Percentiles rank a stretch among this genome's conserved stretches.
phyloP scores from a whole-genome alignment of 2,329 filamentous ascomycete species.

The Didymella keratinophila region DNA sequence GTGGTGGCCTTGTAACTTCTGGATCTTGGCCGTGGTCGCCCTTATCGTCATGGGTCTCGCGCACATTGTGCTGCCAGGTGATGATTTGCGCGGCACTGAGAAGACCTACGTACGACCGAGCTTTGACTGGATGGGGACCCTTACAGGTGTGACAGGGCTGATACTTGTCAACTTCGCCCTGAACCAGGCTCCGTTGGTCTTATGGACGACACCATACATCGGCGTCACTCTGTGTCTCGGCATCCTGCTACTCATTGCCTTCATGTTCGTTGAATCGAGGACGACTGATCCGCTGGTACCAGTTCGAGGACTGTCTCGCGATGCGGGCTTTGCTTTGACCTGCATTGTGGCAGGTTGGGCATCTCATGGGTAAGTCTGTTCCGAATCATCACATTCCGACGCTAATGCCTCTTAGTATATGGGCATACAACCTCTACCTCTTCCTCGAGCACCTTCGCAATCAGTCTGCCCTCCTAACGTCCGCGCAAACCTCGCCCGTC shows the following conservation, averaged over 20 bases:
- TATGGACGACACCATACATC: constrained; percentile 1
- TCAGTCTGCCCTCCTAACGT: background rate
- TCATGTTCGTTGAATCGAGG: background rate
- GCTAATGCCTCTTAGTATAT: background rate
- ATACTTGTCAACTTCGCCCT: constrained; percentile 4
- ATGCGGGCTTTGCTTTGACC: background rate
- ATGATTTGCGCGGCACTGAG: background rate
- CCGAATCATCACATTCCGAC: background rate
- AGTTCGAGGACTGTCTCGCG: background rate
- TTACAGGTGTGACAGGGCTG: constrained; percentile 1
- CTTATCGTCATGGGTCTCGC: background rate
- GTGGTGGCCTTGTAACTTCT: constrained; percentile 7
- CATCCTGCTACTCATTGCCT: background rate
- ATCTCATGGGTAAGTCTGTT: background rate
- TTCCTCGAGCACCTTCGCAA: background rate
- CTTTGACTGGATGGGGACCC: background rate
- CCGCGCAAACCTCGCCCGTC: background rate
- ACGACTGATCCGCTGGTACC: background rate
- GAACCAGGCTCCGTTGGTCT: constrained; percentile 1
- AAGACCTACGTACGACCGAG: background rate
- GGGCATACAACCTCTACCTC: background rate
- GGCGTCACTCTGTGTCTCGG: background rate
- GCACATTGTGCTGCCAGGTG: background rate
- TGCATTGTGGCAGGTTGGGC: background rate
- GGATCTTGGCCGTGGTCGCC: background rate